These are phyloP conservation scores for Trichoderma orchidacearum DNA, from an alignment of 495 filamentous ascomycete species.

Conservation along the genomic window DNA sequence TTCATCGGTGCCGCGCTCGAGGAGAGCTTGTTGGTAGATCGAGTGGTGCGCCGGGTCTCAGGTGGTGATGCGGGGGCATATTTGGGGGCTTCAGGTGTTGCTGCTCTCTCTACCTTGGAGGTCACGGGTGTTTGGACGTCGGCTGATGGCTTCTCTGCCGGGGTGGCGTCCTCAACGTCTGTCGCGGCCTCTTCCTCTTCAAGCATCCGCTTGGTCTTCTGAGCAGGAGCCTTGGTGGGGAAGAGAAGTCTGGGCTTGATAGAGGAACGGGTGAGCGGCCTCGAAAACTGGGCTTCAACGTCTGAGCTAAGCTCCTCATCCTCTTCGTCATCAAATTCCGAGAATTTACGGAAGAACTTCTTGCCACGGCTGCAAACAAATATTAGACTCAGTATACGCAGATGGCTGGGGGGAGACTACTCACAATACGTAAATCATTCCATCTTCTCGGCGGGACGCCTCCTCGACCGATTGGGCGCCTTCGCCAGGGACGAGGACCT, in stretches of 20 bases:
- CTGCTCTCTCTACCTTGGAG: constrained; percentile 12
- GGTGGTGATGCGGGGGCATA: constrained; percentile 43
- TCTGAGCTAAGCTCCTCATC: constrained; percentile 28
- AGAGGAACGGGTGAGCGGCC: constrained; percentile 54
- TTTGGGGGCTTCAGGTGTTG: constrained; percentile 36
- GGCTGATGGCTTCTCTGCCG: constrained; percentile 22
- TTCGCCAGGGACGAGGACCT: constrained; percentile 35
- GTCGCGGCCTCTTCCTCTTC: constrained; percentile 44
- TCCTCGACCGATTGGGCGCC: constrained; percentile 46
- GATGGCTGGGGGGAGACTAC: constrained; percentile 22
- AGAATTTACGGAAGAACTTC: constrained; percentile 64
- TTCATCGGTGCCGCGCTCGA: constrained; percentile 15
- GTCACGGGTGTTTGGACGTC: constrained; percentile 12
- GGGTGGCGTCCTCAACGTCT: constrained; percentile 35
- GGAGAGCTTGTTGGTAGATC: constrained; percentile 20
- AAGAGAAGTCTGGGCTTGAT: constrained; percentile 83
- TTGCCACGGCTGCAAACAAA: constrained; percentile 61
- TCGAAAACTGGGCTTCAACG: constrained; percentile 32
- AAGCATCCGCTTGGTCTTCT: constrained; percentile 34
- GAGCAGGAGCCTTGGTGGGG: constrained; percentile 24
- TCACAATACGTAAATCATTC: constrained; percentile 80
- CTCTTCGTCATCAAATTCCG: constrained; percentile 22
- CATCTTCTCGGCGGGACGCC: constrained; percentile 53
- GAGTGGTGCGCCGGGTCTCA: constrained; percentile 36
- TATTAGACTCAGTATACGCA: constrained; percentile 6